A percentile compares a stretch with the other conserved stretches of the same genome.
Conservation (phyloP, 495 filamentous ascomycete genomes). For the Daldinia vernicosa region DNA sequence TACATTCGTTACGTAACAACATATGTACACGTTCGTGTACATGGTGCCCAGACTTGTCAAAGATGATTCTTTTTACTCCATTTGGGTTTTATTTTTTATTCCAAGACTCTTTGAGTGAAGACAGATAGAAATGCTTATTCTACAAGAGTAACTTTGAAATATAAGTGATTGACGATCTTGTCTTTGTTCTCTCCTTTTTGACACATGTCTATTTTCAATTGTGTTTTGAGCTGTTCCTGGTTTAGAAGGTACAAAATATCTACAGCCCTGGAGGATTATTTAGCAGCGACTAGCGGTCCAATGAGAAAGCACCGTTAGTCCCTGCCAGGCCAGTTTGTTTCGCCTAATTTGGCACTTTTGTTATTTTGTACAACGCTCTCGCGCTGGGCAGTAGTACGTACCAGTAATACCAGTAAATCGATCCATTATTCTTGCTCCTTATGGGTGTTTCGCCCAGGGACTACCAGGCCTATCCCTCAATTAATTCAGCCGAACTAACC, state of each 20-base stretch:
- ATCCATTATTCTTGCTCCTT: conserved; percentile 28
- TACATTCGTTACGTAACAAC: background rate
- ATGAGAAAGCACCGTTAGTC: conserved; percentile 8
- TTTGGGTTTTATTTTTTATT: background rate
- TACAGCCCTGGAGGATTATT: conserved; percentile 28
- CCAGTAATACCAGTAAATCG: conserved; percentile 23
- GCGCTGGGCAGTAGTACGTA: conserved; percentile 24
- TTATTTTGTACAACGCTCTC: conserved; percentile 26
- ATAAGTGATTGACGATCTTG: background rate
- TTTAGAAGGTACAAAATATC: conserved; percentile 20
- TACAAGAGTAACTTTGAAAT: background rate
- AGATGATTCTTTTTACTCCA: background rate
- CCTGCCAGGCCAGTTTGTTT: conserved; percentile 33
- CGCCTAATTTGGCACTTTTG: conserved; percentile 35
- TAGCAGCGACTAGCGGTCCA: conserved; percentile 41
- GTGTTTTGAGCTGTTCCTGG: conserved; percentile 12
- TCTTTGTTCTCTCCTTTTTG: background rate
- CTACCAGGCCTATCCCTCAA: conserved; percentile 29
- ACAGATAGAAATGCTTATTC: background rate
- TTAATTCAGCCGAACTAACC: conserved; percentile 42
- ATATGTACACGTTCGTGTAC: background rate
- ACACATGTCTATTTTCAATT: background rate
- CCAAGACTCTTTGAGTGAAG: background rate
- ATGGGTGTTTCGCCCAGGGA: conserved; percentile 35
- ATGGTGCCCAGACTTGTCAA: conserved; percentile 10